Evolutionary conservation across 441 rosid species (phyloP), one percentile per base, ranked within the genome.

Genomic region (Adansonia grandidieri): DNA sequence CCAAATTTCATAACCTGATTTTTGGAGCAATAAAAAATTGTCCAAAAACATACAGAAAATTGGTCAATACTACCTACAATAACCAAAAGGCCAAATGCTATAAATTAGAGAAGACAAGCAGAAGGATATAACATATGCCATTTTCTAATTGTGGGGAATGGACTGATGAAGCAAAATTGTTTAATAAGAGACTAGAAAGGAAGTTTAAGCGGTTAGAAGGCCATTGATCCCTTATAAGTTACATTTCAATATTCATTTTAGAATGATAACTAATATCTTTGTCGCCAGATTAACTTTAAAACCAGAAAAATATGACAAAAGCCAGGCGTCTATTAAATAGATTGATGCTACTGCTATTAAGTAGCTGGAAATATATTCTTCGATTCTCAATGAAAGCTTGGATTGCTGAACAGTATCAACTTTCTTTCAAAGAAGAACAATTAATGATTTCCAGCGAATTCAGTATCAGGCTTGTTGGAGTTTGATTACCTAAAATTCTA

Each of bases 1-100:
- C 98, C 99, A 82, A 91, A 97, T 85, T 95, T 97, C 94, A 92
- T 88, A 69, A 95, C 97, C 99, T 97, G 76, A 74, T 72, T 69
- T 71, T 47, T 8, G 19, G 53, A 60, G 54, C 66, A n/a, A 66
- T n/a, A 44, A 58, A 69, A 74, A 37, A 47, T 60, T n/a, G 48
- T 13, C 32, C 68, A 64, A 28, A 37, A 40, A 47, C 15, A 68
- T 28, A 47, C 11, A 60, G 45, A 44, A 20, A 42, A 74, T 14
- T n/a, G 13, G 54, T 57, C 66, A 54, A 57, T 50, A 73, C 9
- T 37, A 57, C 9, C 9, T 17, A 53, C 1, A 28, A 53, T 53
- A 66, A 42, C 17, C 9, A 14, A 66, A 65, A 24, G 44, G 14
- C 28, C 71, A 42, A 66, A 66, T 17, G 51, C 51, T 8, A 44